Conservation (phyloP, 1,284 basidiomycete genomes). For the Cutaneotrichosporon arboriforme region DNA sequence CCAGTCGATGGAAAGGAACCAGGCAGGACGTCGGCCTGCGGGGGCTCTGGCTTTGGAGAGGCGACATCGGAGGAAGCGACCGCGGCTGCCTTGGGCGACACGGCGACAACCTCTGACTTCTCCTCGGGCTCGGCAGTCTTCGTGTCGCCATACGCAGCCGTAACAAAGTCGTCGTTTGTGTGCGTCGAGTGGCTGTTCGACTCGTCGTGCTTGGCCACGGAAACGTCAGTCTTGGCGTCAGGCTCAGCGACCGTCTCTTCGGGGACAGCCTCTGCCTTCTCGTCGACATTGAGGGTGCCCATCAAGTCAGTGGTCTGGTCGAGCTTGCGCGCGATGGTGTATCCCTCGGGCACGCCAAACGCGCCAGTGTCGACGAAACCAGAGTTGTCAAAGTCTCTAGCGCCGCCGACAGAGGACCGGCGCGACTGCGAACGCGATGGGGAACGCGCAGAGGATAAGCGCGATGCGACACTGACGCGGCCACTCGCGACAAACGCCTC, state of each 20-base stretch:
- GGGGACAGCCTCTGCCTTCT: constrained; percentile 11
- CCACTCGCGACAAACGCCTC: constrained; percentile 1
- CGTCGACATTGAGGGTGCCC: constrained; percentile 27
- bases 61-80: neutral
- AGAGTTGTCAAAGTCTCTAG: constrained; percentile 10
- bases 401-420: neutral
- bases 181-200: neutral
- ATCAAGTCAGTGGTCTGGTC: constrained; percentile 12
- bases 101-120: too few species aligned
- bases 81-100: neutral
- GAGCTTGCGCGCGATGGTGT: constrained; percentile 37
- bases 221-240: too few species aligned
- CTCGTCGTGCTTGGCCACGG: too few species aligned
- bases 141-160: neutral
- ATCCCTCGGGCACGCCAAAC: constrained; percentile 45
- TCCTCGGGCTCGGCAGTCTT: neutral
- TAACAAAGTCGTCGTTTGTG: constrained; percentile 2
- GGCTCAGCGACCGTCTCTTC: neutral
- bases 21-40: neutral
- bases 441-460: too few species aligned
- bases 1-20: neutral
- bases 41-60: too few species aligned
- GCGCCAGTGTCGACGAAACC: constrained; percentile 19
- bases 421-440: neutral
- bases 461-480: too few species aligned